Percentiles rank a stretch among this genome's conserved stretches.
Conservation (phyloP, 352 stramenopile species). For the Phytopythium cucurbitacearum region DNA sequence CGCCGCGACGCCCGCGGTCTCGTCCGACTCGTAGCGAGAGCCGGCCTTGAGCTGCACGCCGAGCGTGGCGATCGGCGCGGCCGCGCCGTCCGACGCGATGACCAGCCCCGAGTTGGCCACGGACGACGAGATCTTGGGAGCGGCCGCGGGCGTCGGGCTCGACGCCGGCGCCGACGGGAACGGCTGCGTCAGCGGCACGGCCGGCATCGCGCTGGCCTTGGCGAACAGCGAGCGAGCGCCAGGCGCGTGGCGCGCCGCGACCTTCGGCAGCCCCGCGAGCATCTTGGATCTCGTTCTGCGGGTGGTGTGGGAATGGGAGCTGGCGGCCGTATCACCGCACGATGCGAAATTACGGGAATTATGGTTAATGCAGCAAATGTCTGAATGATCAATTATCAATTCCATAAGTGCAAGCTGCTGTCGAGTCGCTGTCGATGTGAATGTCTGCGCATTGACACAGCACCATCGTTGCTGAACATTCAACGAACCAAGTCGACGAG, state of each 20-base stretch:
- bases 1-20: slow-evolving; percentile 69
- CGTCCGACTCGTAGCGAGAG: slow-evolving; percentile 59
- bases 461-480: too few species aligned
- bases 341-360: too few species aligned
- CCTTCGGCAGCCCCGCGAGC: background rate
- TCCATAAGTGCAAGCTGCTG: too few species aligned
- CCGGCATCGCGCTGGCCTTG: slow-evolving; percentile 51
- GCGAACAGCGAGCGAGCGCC: slow-evolving; percentile 57
- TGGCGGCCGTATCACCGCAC: too few species aligned
- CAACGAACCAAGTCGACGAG: too few species aligned
- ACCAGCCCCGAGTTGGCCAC: slow-evolving; percentile 37
- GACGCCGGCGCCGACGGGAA: slow-evolving; percentile 47
- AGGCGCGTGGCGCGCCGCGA: slow-evolving; percentile 8
- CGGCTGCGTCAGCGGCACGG: slow-evolving; percentile 54
- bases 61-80: slow-evolving; percentile 49
- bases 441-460: too few species aligned
- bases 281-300: too few species aligned
- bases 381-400: too few species aligned
- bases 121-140: slow-evolving; percentile 15
- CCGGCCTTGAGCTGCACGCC: slow-evolving; percentile 62
- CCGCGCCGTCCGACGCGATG: slow-evolving; percentile 54
- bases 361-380: too few species aligned
- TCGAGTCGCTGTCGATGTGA: too few species aligned
- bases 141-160: slow-evolving; percentile 18
- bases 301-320: too few species aligned